A percentile compares a stretch with the other conserved stretches of the same genome.
phyloP scores from a whole-genome alignment of 2,329 filamentous ascomycete species.

The Aspergillus japonicus region DNA sequence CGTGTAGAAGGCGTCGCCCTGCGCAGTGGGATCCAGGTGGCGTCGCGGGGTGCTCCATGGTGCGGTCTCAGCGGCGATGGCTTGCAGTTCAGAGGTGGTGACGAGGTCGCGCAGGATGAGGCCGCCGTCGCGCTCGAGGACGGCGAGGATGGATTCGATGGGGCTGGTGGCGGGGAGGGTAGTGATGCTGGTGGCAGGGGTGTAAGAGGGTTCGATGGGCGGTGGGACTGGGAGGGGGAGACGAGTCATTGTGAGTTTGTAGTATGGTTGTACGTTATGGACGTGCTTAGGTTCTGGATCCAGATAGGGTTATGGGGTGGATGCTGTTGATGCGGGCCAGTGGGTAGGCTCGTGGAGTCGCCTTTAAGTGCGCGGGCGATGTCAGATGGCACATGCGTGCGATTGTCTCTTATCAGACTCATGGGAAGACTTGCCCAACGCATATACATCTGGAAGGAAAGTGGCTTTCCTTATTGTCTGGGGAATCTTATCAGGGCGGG shows the following conservation, averaged over 20 bases:
- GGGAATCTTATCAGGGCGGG: not conserved
- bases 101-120: conserved; percentile 33
- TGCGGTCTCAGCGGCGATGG: conserved; percentile 23
- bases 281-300: too few species aligned
- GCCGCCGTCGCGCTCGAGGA: conserved; percentile 35
- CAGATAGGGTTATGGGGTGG: too few species aligned
- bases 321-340: not conserved
- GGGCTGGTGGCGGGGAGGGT: conserved; percentile 25
- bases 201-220: conserved; percentile 10
- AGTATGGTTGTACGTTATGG: not conserved
- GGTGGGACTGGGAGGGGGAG: conserved; percentile 9
- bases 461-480: too few species aligned
- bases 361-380: too few species aligned
- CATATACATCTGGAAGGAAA: not conserved
- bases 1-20: conserved; percentile 18
- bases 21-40: not conserved
- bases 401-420: too few species aligned
- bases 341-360: not conserved
- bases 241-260: conserved; percentile 6
- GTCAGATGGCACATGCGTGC: not conserved
- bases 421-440: not conserved
- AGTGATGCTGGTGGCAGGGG: conserved; percentile 18
- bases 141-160: conserved; percentile 29
- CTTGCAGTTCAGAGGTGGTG: conserved; percentile 20
- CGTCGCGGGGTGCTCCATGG: conserved; percentile 10